Evolutionary conservation across 495 filamentous ascomycete genomes (phyloP).

Genomic region (Melanomma pulvis-pyrius): DNA sequence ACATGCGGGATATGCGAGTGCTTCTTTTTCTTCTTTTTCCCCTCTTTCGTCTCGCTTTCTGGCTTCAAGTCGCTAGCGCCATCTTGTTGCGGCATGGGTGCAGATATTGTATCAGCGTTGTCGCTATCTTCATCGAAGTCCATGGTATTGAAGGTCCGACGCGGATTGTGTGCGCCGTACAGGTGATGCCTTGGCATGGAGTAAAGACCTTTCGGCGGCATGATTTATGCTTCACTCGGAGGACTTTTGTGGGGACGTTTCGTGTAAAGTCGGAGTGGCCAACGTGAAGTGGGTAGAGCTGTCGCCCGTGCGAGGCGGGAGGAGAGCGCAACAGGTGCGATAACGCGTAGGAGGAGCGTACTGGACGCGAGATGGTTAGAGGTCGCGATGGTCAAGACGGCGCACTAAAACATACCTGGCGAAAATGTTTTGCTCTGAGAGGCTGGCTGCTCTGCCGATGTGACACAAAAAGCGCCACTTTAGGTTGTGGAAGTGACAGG

Average conservation of each 20-base stretch:
- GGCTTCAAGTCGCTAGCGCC: neutral
- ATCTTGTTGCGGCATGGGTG: neutral
- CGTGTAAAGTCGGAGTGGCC: no score
- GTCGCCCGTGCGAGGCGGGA: neutral
- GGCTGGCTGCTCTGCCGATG: neutral
- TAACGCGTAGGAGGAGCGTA: neutral
- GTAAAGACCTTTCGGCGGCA: conserved; percentile 24
- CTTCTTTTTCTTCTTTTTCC: conserved; percentile 13
- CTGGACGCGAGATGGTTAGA: neutral
- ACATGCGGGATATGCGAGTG: neutral
- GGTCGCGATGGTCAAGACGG: neutral
- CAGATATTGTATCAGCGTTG: neutral
- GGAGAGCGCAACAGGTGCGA: neutral
- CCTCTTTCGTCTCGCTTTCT: neutral
- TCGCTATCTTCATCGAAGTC: conserved; percentile 4
- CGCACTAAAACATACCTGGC: neutral
- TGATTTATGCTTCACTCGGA: neutral
- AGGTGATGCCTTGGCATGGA: conserved; percentile 16
- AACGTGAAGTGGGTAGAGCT: no score
- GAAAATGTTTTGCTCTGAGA: neutral
- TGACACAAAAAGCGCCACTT: neutral
- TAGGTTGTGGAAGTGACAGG: neutral
- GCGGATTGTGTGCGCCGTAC: neutral
- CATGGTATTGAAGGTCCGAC: conserved; percentile 4
- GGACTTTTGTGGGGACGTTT: no score